Percentiles rank a stretch among this genome's conserved stretches.
Conservation (phyloP, 495 filamentous ascomycete species). For the Wilcoxina mikolae region DNA sequence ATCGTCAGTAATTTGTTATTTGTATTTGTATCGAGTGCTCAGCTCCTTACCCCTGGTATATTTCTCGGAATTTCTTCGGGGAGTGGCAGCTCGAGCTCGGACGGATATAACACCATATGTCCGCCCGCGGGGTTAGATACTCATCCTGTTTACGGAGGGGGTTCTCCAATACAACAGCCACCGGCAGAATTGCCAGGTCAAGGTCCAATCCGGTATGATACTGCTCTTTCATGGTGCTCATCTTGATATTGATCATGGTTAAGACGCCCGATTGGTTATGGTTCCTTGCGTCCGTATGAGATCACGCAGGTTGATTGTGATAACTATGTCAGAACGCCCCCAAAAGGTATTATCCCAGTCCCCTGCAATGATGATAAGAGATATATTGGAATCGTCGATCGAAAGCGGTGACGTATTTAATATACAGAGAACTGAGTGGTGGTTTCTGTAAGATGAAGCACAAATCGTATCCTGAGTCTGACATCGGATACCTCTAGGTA, state of each 20-base stretch:
- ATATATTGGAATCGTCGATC: no score
- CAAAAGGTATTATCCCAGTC: not conserved
- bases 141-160: no score
- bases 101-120: no score
- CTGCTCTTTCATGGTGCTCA: not conserved
- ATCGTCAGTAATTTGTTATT: no score
- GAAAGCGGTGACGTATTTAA: not conserved
- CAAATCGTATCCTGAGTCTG: no score
- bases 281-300: not conserved
- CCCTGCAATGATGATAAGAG: not conserved
- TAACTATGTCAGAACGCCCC: not conserved
- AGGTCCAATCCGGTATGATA: not conserved
- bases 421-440: not conserved
- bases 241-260: not conserved
- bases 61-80: no score
- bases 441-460: slow-evolving; percentile 2
- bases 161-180: no score
- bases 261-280: not conserved
- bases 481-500: no score
- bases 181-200: not conserved
- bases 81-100: no score
- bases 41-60: no score
- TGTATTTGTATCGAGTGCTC: no score
- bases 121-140: no score
- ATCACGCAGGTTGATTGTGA: not conserved